Evolutionary conservation across 1,139 yeast species (phyloP), one percentile per base, ranked within the genome.

Genomic region (Zygosaccharomyces pseudobailii): DNA sequence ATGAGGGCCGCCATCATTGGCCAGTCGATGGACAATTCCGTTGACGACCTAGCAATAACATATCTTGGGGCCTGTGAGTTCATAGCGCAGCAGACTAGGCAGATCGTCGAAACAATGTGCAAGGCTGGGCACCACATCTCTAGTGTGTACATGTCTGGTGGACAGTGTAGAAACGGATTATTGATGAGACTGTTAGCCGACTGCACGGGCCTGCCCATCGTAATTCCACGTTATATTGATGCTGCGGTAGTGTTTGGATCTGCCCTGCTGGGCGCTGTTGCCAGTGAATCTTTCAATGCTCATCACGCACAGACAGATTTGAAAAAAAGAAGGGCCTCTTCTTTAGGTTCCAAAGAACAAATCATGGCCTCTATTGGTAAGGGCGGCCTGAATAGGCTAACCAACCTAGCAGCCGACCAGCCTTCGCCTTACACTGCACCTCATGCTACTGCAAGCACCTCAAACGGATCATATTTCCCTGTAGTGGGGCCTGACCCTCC

Each of bases 231-330:
- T 63, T 89, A 90, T 67, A 89, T 92, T 59, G 97, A 90, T 63
- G 94, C 97, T 1, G 95, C 97, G 2, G 98, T 92, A 40, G 97
- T 92, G 5, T 85, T 90, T 62, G 98, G 98, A 25, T 78, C 96
- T 5, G 97, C 98, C 0, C 73, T 92, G 66, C 75, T 92, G 52
- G 98, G 97, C 32, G 97, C 97, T 2, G 89, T 84, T 54, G 97
- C 98, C 5, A 53, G 58, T 37, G 57, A 56, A 35, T 51, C 54
- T 28, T 56, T 47, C 40, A 51, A 53, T 32, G 23, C 48, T 17
- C 48, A 49, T 25, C 44, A 48, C 17, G 31, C 40, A 3, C 27
- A 46, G 28, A 36, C 47, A 3, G 47, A 33, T 23, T 38, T 48
- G 4, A 42, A 50, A 6, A 43, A 38, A 22, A 44, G 55, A 38